Base-by-base conservation (phyloP, 805 yeast species). In the Wickerhamomyces hampshirensis region DNA sequence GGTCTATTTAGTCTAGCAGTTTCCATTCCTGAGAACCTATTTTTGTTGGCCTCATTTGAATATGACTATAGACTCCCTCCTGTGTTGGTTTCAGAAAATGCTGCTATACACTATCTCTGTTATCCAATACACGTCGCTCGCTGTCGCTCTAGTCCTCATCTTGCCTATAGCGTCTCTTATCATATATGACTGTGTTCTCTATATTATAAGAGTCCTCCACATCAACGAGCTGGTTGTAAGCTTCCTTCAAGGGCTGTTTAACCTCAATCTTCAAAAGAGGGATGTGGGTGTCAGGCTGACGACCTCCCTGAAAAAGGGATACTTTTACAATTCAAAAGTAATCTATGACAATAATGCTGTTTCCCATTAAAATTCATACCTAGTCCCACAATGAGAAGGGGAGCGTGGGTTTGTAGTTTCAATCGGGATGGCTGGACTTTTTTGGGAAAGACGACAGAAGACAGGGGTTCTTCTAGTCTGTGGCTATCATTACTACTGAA, bases 321-420 rank as follows among this genome's bases (percentile, higher is more conserved):
- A 37, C 27, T 4, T 39, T 11, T 43, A 39, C 21, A 34, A 31
- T 29, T 40, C 40, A 23, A 46, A 47, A 26, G 50, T 46, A 13
- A 40, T 45, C 4, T 49, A 43, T 26, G 51, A 47, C 30, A 30
- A 44, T 18, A 23, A n/a, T n/a, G n/a, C n/a, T n/a, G n/a, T n/a
- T n/a, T n/a, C n/a, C n/a, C n/a, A n/a, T n/a, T n/a, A n/a, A n/a
- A n/a, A n/a, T n/a, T n/a, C n/a, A n/a, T n/a, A n/a, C n/a, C n/a
- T n/a, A n/a, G n/a, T n/a, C n/a, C n/a, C n/a, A n/a, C n/a, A n/a
- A n/a, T n/a, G n/a, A n/a, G n/a, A n/a, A n/a, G n/a, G n/a, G n/a
- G n/a, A n/a, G n/a, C n/a, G n/a, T n/a, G n/a, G n/a, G n/a, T n/a
- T n/a, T n/a, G n/a, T n/a, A n/a, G n/a, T n/a, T n/a, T n/a, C n/a